phyloP scores from a whole-genome alignment of 352 stramenopile species.

The Phytophthora sojae region DNA sequence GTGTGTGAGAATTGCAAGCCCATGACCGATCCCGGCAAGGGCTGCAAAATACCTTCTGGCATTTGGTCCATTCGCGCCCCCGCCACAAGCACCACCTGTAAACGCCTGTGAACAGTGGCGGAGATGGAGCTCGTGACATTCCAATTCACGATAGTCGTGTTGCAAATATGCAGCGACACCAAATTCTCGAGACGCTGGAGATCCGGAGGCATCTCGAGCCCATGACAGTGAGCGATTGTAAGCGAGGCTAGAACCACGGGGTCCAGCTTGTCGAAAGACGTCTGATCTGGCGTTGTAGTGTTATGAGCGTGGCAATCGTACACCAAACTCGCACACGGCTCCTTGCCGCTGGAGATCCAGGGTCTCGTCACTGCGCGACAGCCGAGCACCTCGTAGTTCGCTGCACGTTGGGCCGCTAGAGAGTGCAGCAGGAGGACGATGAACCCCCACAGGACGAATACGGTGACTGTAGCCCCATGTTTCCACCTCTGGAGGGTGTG shows the following conservation, averaged over 20 bases:
- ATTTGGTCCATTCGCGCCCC: too few species aligned
- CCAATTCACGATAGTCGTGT: conserved; percentile 27
- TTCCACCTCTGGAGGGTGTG: conserved; percentile 13
- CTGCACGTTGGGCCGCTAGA: conserved; percentile 12
- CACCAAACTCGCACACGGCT: conserved; percentile 29
- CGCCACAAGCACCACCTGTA: too few species aligned
- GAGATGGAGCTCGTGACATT: conserved; percentile 2
- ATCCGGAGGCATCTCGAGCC: conserved; percentile 14
- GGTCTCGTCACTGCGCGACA: conserved; percentile 22
- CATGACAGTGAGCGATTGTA: conserved; percentile 16
- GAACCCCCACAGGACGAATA: conserved; percentile 23
- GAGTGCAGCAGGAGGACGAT: conserved; percentile 20
- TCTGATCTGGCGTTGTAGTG: conserved; percentile 15
- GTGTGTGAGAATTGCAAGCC: conserved; percentile 27
- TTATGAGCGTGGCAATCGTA: conserved; percentile 20
- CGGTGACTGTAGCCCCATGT: conserved; percentile 1
- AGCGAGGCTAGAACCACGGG: conserved; percentile 5
- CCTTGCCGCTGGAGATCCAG: conserved; percentile 33
- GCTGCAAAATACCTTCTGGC: not conserved
- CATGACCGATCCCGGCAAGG: conserved; percentile 11
- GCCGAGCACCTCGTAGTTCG: conserved; percentile 19
- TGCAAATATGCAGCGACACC: conserved; percentile 19
- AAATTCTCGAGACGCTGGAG: conserved; percentile 17
- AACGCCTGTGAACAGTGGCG: too few species aligned
- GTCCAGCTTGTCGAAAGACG: conserved; percentile 28